A percentile compares a stretch with the other conserved stretches of the same genome.
Evolutionary conservation across 768 basidiomycete genomes (phyloP).

Genomic region (Cystofilobasidium bisporidii): DNA sequence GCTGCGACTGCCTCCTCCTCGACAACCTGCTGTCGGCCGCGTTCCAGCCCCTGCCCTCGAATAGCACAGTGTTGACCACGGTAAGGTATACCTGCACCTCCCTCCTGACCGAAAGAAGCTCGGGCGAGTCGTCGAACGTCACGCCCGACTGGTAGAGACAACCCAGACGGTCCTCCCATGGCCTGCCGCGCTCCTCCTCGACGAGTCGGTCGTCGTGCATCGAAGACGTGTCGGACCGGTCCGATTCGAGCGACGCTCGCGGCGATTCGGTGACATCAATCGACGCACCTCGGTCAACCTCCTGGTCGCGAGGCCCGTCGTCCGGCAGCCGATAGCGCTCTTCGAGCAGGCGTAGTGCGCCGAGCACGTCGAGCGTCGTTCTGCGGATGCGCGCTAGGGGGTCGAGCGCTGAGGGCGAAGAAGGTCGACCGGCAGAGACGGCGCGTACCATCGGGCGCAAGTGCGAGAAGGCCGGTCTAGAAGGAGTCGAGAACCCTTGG

Average conservation of each 20-base stretch:
- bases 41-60: neutral
- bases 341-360: conserved; percentile 70
- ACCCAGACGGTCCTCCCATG: conserved; percentile 6
- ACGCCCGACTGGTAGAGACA: conserved; percentile 12
- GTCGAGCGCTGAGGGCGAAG: conserved; percentile 39
- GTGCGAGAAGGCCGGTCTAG: conserved; percentile 34
- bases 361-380: conserved; percentile 72
- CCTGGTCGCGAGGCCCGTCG: neutral
- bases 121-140: neutral
- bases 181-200: no score
- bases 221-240: no score
- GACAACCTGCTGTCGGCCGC: no score
- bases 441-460: neutral
- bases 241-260: no score
- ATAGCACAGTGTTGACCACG: conserved; percentile 24
- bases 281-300: no score
- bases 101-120: conserved; percentile 7
- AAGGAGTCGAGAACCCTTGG: conserved; percentile 33
- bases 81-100: conserved; percentile 25
- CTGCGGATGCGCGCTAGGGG: conserved; percentile 62
- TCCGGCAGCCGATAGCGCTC: conserved; percentile 60
- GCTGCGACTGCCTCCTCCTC: neutral
- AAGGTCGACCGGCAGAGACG: no score
- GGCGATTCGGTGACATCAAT: no score
- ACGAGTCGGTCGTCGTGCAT: neutral